Evolutionary conservation across 2,329 filamentous ascomycete species (phyloP), one percentile per base, ranked within the genome.

Genomic region (Aspergillus glaucus): DNA sequence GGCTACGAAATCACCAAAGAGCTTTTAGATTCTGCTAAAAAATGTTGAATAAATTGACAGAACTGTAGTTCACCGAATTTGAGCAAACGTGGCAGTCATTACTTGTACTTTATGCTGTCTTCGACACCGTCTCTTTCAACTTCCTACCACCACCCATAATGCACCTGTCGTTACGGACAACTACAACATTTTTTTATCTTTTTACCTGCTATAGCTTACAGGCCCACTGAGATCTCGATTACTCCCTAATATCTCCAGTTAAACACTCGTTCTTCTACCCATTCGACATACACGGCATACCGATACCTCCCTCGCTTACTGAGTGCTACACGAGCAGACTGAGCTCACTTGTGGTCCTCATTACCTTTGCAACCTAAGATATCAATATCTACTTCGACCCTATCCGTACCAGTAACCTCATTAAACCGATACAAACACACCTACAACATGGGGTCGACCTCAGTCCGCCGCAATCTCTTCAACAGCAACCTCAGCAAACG

Each of bases 391-490:
- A 30, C n/a, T 14, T 7, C 34, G 17, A 17, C n/a, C 9, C 6
- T 17, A 7, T 17, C 2, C 26, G 4, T 12, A 12, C 4, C 26
- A 30, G 10, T 5, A 30, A 30, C 10, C 1, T 10, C 26, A 5
- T 17, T 6, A 17, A n/a, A 37, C 6, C 2, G 5, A 37, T 6
- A 4, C 12, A 7, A 21, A 19, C 7, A 14, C 37, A 22, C 8
- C 19, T 40, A 12, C 44, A 53, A 43, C 12, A 67, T 64, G 60
- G 57, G 58, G 22, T 55, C 60, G n/a, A 60, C 59, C 14, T 69
- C 68, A 17, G 66, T 74, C 43, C 69, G 72, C 46, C 68, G 71
- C 40, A 74, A 71, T 48, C 63, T 75, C 22, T 74, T 75, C 56
- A 68, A 71, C 15, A 65, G 68, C 45, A 70, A 72, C 48, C 65